Percentiles rank a stretch among this genome's conserved stretches.
Conservation (phyloP, 2,329 filamentous ascomycete species). For the Neofusicoccum ribis region DNA sequence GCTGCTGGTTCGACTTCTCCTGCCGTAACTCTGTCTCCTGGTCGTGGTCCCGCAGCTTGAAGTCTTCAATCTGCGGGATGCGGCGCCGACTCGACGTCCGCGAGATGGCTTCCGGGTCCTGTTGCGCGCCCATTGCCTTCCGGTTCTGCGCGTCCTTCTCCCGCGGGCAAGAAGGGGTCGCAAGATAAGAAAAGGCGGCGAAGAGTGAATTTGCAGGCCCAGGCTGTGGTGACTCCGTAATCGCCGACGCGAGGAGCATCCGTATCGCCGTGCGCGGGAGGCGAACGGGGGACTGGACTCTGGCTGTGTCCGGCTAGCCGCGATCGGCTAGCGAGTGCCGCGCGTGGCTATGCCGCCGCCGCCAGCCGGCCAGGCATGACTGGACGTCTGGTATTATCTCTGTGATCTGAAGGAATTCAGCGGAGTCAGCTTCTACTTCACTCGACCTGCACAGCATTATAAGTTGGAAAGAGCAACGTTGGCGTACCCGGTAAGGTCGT, state of each 20-base stretch:
- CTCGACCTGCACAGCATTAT: too few species aligned
- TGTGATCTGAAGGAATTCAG: too few species aligned
- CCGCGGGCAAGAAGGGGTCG: too few species aligned
- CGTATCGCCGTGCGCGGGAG: constrained; percentile 7
- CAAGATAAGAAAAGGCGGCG: neutral
- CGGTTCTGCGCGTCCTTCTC: neutral
- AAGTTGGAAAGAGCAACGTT: too few species aligned
- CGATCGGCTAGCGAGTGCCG: neutral
- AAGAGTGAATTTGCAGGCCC: neutral
- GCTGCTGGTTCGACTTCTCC: neutral
- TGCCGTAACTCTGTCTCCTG: neutral
- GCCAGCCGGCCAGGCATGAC: too few species aligned
- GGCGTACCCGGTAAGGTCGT: too few species aligned
- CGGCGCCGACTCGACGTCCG: constrained; percentile 14
- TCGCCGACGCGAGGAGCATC: constrained; percentile 8
- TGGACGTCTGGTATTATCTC: too few species aligned
- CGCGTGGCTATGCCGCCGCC: neutral
- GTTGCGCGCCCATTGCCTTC: constrained; percentile 2
- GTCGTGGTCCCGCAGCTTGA: neutral
- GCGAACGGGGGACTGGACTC: neutral
- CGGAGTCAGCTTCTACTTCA: too few species aligned
- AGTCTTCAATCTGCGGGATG: neutral
- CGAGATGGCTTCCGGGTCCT: constrained; percentile 3
- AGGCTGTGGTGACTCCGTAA: neutral
- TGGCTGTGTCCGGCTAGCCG: neutral